Base-by-base conservation (phyloP, 164 flowering plant species). In the Chimonanthus praecox region DNA sequence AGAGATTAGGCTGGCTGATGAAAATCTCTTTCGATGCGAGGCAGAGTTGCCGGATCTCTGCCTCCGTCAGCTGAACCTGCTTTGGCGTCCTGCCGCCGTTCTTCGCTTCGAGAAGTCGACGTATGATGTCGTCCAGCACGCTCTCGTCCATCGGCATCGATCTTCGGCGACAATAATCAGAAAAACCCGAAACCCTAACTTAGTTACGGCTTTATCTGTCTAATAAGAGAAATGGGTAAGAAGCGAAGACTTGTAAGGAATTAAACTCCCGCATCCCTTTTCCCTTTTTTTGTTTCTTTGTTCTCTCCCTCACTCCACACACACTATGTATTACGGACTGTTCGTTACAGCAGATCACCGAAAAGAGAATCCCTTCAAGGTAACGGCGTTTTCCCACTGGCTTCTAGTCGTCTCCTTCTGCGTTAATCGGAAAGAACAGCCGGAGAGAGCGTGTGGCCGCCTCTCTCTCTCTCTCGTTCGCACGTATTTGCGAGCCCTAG, bases 11-110 rank as follows among this genome's bases (percentile, higher is more conserved):
- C 77, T 91, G 96, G 58, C 81, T 73, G 20, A 87, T 81, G 50
- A 90, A 88, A 49, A 89, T 77, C 77, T 87, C 92, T 80, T 79
- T 89, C 7, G 96, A 78, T 9, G 88, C 58, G 5, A 64, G 4
- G 61, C 96, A 89, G 43, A 90, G 93, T 79, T 85, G 91, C 69
- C 82, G 71, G 58, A 91, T 91, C 76, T 91, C 96, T 4, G 80
- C 78, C 74, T 91, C 92, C 3, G 84, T 80, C 1, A 91, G 80
- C 71, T 82, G 84, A 3, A 91, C 92, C 67, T 84, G 89, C 81
- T 78, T 88, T 67, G 82, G 78, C 45, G 84, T 76, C 74, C 89
- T 77, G 16, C 60, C 87, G 68, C 85, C 87, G 68, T 77, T 81
- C 84, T 82, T 84, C 20, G 83, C 82, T 18, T 80, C 88, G 5